Evolutionary conservation across 768 basidiomycete genomes (phyloP).

Genomic region (Tylopilus subfusipes): DNA sequence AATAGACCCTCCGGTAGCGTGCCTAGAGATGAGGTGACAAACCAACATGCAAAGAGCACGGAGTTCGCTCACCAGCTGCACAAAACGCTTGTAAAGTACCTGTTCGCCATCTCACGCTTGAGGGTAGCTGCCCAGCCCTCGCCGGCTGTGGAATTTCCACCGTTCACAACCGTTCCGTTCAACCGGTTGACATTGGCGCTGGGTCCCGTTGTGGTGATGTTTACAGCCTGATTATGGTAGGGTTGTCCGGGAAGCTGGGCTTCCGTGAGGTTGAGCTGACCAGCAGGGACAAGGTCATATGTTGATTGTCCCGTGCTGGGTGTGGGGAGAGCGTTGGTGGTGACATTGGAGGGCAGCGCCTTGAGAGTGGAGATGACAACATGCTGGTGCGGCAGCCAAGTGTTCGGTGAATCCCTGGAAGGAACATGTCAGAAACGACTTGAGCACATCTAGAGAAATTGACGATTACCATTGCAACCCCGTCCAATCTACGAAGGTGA

Average conservation of each 20-base stretch:
- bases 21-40: conserved; percentile 40
- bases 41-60: background rate
- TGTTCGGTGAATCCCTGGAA: conserved; percentile 77
- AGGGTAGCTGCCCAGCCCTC: conserved; percentile 68
- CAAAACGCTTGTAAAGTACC: conserved; percentile 77
- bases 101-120: conserved; percentile 73
- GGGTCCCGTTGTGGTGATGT: conserved; percentile 50
- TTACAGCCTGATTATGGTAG: conserved; percentile 36
- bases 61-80: conserved; percentile 72
- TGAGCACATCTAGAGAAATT: background rate
- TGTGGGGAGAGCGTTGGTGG: conserved; percentile 51
- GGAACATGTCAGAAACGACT: background rate
- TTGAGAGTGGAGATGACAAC: conserved; percentile 75
- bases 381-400: conserved; percentile 86
- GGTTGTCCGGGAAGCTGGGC: conserved; percentile 67
- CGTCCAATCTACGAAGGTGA: conserved; percentile 66
- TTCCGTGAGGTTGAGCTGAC: conserved; percentile 81
- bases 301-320: conserved; percentile 50
- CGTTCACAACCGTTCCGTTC: conserved; percentile 58
- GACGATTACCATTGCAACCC: conserved; percentile 74
- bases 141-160: conserved; percentile 55
- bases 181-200: conserved; percentile 58
- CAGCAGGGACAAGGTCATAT: conserved; percentile 66
- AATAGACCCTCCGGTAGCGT: conserved; percentile 85
- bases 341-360: conserved; percentile 69